Conservation (phyloP, 306 rosid genomes). For the Quercus engelmannii region DNA sequence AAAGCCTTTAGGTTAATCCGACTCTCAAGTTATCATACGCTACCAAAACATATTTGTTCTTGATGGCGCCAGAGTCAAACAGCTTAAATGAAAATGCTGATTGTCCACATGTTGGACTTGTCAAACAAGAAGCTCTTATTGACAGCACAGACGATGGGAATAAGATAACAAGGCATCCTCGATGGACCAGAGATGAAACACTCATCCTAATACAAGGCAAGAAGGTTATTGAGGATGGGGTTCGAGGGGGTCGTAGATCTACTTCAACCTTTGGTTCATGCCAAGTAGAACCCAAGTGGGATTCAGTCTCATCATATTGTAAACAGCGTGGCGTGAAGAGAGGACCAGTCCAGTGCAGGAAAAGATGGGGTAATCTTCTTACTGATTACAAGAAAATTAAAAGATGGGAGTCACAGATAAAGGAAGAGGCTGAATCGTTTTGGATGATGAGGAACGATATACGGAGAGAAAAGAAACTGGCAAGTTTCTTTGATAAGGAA, state of each 20-base stretch:
- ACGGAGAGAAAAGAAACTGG: slow-evolving; percentile 39
- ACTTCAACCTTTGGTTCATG: slow-evolving; percentile 14
- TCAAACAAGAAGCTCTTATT: slow-evolving; percentile 7
- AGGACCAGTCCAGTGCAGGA: slow-evolving; percentile 46
- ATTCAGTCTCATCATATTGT: slow-evolving; percentile 37
- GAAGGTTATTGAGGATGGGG: slow-evolving; percentile 42
- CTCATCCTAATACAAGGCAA: slow-evolving; percentile 43
- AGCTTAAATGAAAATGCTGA: slow-evolving; percentile 14
- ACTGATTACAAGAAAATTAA: slow-evolving; percentile 50
- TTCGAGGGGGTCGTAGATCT: slow-evolving; percentile 10
- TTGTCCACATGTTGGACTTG: slow-evolving; percentile 24
- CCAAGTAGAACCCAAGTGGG: slow-evolving; percentile 43
- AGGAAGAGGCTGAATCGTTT: slow-evolving; percentile 33
- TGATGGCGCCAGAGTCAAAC: slow-evolving; percentile 33
- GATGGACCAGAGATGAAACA: slow-evolving; percentile 50
- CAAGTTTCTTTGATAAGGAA: slow-evolving; percentile 43
- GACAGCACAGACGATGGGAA: slow-evolving; percentile 14
- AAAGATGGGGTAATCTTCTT: slow-evolving; percentile 50
- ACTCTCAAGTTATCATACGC: no score
- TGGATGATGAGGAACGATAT: slow-evolving; percentile 46
- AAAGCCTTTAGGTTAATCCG: no score
- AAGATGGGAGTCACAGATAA: slow-evolving; percentile 33
- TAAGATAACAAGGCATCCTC: slow-evolving; percentile 47
- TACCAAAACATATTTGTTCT: no score
- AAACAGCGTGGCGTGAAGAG: slow-evolving; percentile 44